Base-by-base conservation (phyloP, 352 stramenopile species). In the Globisporangium spiculum region DNA sequence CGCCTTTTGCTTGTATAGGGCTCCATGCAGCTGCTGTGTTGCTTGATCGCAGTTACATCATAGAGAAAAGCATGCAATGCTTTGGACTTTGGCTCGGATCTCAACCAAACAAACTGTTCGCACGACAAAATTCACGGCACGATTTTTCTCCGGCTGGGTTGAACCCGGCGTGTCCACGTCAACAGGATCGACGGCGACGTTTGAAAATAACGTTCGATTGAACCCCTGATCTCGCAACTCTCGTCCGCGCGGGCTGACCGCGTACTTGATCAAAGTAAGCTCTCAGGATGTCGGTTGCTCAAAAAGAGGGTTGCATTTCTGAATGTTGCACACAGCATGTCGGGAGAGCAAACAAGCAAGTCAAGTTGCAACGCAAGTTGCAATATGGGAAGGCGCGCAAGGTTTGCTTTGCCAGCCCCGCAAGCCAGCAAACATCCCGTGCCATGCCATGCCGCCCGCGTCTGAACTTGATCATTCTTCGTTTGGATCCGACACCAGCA, bases 391-490 rank as follows among this genome's bases (percentile, higher is more conserved):
- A 36, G 20, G 57, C 57, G 27, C 32, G 24, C 53, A 59, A 59
- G 44, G 44, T 52, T 46, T 52, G 44, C 18, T 22, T 52, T 32
- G 27, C 27, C 6, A 32, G 44, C 4, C 41, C 41, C 20, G 16
- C 36, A 44, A 34, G 24, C n/a, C 48, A 20, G 32, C n/a, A 16
- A 58, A 6, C 54, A 41, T 26, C 27, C 14, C 14, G 41, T 12
- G 54, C 26, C 54, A 60, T 24, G 18, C 26, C 54, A 7, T 44
- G 18, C 16, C 26, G 30, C 53, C 16, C 18, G 16, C n/a, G 12
- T 46, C 32, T 27, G 34, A 16, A 38, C 36, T 18, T 48, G 48
- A 41, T 81, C 77, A 80, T 88, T 81, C 78, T 82, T 65, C 73
- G 70, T 71, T 81, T 81, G 62, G 73, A 75, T 74, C 68, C 36